A percentile compares a stretch with the other conserved stretches of the same genome.
Evolutionary conservation across 73 alveolate genomes (phyloP).

Genomic region (Paramecium biaurelia): DNA sequence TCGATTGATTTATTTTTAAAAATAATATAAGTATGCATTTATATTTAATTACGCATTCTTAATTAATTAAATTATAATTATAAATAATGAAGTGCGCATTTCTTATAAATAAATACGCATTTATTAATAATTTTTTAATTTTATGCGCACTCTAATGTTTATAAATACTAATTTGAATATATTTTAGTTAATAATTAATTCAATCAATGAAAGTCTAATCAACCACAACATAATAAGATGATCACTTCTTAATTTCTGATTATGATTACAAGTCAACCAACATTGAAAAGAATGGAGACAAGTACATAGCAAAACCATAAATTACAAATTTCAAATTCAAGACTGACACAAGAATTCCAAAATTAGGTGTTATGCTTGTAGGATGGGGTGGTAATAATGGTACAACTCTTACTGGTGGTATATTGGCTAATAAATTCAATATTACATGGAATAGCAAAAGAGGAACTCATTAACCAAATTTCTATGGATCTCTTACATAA

Average conservation of each 20-base stretch:
- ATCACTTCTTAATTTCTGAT: conserved; percentile 54
- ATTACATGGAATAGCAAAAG: conserved; percentile 91
- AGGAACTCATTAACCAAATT: conserved; percentile 86
- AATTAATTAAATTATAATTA: not conserved
- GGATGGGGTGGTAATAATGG: conserved; percentile 98
- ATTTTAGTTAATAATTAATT: not conserved
- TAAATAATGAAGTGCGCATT: not conserved
- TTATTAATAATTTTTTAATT: not conserved
- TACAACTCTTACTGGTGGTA: conserved; percentile 89
- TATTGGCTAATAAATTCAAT: conserved; percentile 78
- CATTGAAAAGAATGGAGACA: conserved; percentile 53
- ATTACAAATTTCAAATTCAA: conserved; percentile 60
- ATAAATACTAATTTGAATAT: not conserved
- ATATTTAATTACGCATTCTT: not conserved
- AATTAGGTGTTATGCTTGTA: conserved; percentile 91
- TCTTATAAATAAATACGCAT: not conserved
- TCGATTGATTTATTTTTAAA: not conserved
- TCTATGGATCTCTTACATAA: conserved; percentile 91
- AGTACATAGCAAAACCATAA: conserved; percentile 58
- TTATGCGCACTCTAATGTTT: not conserved
- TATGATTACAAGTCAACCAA: conserved; percentile 60
- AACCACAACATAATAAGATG: conserved; percentile 32
- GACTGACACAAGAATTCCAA: conserved; percentile 86
- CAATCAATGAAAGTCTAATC: conserved; percentile 58
- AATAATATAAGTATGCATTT: conserved; percentile 12